Evolutionary conservation across 2,329 filamentous ascomycete species (phyloP), one percentile per base, ranked within the genome.

Genomic region (Alternaria metachromatica): DNA sequence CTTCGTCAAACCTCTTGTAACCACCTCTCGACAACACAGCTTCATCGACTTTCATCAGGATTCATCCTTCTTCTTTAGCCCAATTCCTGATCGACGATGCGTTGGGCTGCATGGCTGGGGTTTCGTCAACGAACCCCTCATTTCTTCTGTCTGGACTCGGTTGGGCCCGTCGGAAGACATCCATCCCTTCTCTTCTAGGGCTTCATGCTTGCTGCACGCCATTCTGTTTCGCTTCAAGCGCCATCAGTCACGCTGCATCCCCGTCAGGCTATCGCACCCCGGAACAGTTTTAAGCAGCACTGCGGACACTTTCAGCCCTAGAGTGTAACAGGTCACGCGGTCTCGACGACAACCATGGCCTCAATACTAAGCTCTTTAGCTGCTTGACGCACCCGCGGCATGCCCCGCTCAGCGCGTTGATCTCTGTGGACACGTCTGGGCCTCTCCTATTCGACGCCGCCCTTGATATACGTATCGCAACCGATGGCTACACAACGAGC

Each of bases 191-290:
- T 68, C 67, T 72, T 70, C 61, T 69, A 75, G 65, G 56, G 67
- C 72, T 67, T 68, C 58, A 72, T 70, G 67, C 71, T 67, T 73
- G 64, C 74, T 78, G 76, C 76, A 78, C 76, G 76, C 78, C 73
- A 77, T 77, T 66, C 73, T 76, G 64, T 69, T 75, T 76, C 71
- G 74, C 73, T 76, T 73, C 72, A 73, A 68, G 72, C 76, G 74
- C 76, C 74, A 71, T 73, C 71, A 49, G 68, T 49, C 60, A 55
- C 55, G 43, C 55, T 66, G 62, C 59, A 70, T 63, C 72, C 72
- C 67, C 65, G 71, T 61, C 71, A 55, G 65, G 57, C 65, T 66
- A 65, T 71, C 66, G 65, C 56, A 61, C 61, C 68, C 65, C 70
- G 67, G 66, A 62, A 63, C 41, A 60, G 58, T 53, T 54, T 64